Conservation (phyloP, 176 grass and related monocot genomes). For the Carex parvula region DNA sequence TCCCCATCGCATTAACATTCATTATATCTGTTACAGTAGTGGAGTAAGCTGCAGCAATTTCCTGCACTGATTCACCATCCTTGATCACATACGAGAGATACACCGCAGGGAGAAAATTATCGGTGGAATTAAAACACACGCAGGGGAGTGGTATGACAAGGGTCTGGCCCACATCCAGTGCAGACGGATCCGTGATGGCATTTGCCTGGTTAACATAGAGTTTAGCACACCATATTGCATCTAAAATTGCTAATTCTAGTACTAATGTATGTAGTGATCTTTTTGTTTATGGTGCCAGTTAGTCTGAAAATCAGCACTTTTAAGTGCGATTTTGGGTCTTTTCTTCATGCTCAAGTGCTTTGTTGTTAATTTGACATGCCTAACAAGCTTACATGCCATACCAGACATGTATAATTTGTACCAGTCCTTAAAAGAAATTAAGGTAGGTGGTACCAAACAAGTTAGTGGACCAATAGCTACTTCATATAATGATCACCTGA, state of each 20-base stretch:
- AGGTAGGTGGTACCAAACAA: neutral
- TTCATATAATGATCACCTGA: constrained; percentile 38
- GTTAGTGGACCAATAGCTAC: neutral
- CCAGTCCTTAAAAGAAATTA: no score
- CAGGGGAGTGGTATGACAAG: constrained; percentile 77
- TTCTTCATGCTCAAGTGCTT: neutral
- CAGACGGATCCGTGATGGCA: constrained; percentile 43
- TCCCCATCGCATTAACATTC: constrained; percentile 83
- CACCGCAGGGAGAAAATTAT: constrained; percentile 66
- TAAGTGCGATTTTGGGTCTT: neutral
- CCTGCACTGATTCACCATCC: constrained; percentile 59
- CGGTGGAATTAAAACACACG: constrained; percentile 86
- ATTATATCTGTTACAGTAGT: constrained; percentile 80
- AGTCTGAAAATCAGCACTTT: neutral
- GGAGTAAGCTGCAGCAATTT: constrained; percentile 53
- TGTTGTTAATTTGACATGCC: neutral
- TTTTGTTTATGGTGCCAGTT: neutral
- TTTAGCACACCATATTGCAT: neutral
- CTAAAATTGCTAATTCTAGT: neutral
- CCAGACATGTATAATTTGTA: neutral
- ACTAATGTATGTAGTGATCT: neutral
- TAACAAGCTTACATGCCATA: neutral
- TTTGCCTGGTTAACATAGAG: constrained; percentile 11
- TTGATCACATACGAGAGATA: constrained; percentile 87
- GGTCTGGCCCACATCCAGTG: constrained; percentile 50